Evolutionary conservation across 495 filamentous ascomycete species (phyloP), one percentile per base, ranked within the genome.

Genomic region (Lepidopterella palustris): DNA sequence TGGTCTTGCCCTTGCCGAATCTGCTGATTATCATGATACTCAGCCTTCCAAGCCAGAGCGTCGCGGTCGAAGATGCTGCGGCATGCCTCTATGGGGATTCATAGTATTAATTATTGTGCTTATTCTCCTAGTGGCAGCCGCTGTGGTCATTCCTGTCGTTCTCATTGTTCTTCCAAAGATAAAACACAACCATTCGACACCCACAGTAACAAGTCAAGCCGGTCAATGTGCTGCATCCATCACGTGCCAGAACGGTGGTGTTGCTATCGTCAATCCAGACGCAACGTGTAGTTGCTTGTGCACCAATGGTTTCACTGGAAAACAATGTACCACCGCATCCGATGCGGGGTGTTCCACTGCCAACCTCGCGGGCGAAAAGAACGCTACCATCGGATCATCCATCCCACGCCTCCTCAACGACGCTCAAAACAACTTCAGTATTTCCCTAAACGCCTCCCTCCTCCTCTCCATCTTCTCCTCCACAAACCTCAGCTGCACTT

Each of bases 261-360:
- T 85, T 8, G 89, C 82, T 39, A 78, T 93, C 21, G 71, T 87
- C 18, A 79, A 80, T 27, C 76, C 55, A 9, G 64, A 80, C 31
- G 78, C 80, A 6, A 70, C 80, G 32, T 97, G 93, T 74, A 84
- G 86, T 9, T 98, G 93, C 68, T 79, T 96, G 26, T 98, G 93
- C 66, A 79, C 83, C 5, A 89, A 90, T 63, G 90, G 91, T 0
- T 97, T 88, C 68, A 89, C 85, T 0, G 93, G 93, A n/a, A 73
- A 76, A 3, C 79, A 80, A 26, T 98, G 93, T 75, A 86, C 78
- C 9, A 73, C 72, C 28, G 55, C 75, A 9, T 79, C 78, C 21
- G 79, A 84, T 21, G 78, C 77, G 18, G 88, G 85, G 59, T 98
- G 93, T 70, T 83, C 86, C 13, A 88, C 84, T 1, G 82, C 82